Evolutionary conservation across 495 filamentous ascomycete species (phyloP).

Genomic region (Xanthoparmelia taractica): DNA sequence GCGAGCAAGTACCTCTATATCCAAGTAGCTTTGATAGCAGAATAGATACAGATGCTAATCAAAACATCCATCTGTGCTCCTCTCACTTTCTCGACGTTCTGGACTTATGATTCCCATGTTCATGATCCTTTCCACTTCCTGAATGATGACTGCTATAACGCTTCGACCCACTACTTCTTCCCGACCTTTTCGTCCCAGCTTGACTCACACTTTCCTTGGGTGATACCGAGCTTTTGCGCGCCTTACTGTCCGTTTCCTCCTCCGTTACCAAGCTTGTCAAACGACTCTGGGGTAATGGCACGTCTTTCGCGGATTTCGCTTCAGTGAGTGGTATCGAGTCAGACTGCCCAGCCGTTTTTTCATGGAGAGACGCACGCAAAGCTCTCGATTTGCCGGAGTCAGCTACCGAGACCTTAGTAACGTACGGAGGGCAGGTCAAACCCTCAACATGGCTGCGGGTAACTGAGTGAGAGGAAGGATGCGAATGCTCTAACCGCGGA

Average conservation of each 20-base stretch:
- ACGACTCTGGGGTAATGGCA: slow-evolving; percentile 46
- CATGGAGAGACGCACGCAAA: slow-evolving; percentile 13
- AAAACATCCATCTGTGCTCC: slow-evolving; percentile 19
- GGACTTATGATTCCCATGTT: slow-evolving; percentile 3
- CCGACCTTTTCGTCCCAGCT: slow-evolving; percentile 42
- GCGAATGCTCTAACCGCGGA: slow-evolving; percentile 24
- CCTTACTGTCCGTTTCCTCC: slow-evolving; percentile 19
- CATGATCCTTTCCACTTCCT: slow-evolving; percentile 8
- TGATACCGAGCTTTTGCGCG: slow-evolving; percentile 32
- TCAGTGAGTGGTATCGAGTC: slow-evolving; percentile 24
- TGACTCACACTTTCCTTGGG: slow-evolving; percentile 64
- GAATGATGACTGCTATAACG: slow-evolving; percentile 8
- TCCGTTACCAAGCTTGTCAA: slow-evolving; percentile 38
- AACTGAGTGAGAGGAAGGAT: slow-evolving; percentile 9
- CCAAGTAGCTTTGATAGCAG: not conserved
- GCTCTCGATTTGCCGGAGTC: slow-evolving; percentile 22
- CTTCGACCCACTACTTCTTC: slow-evolving; percentile 21
- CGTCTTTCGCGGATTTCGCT: slow-evolving; percentile 28
- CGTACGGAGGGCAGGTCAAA: slow-evolving; percentile 8
- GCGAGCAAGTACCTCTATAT: not conserved
- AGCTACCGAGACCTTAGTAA: slow-evolving; percentile 11
- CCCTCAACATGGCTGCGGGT: slow-evolving; percentile 17
- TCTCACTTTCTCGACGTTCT: slow-evolving; percentile 15
- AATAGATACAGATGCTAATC: not conserved
- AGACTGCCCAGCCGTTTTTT: slow-evolving; percentile 28